Base-by-base conservation (phyloP, 2,329 filamentous ascomycete genomes). In the Colletotrichum zoysiae region DNA sequence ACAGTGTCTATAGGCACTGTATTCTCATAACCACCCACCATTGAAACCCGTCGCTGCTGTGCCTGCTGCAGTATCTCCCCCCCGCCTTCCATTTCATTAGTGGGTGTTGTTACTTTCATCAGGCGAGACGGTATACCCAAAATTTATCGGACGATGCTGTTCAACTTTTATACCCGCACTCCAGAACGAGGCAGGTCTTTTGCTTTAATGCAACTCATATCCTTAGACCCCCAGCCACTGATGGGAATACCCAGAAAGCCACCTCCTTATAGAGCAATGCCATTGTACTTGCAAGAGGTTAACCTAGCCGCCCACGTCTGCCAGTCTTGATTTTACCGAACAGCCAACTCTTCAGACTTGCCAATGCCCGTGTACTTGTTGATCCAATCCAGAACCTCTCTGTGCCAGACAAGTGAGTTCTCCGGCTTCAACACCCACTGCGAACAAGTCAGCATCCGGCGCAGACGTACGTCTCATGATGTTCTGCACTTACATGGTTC, bases 401-500 rank as follows among this genome's bases (percentile, higher is more conserved):
- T 88, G 78, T 98, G 95, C 96, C 96, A 98, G 26, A 97, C 87
- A 23, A 98, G 84, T 4, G 91, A 93, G 80, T 98, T 98, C 82
- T 98, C 95, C 0, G 92, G 93, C 79, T 97, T 97, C 65, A 97
- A 79, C 5, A 98, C 95, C 94, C 94, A 91, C 88, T 90, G 62
- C 53, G 35, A n/a, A 16, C 6, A 23, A 50, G 48, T 58, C 48
- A 73, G 71, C 73, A 86, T 86, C 48, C 26, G 11, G 5, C 0
- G 40, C 20, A 14, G 26, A 46, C 26, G 1, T 16, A 46, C 26
- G 1, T 16, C 16, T 11, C 33, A 38, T 20, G 23, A 8, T 14
- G 5, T 12, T 33, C 3, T 23, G 30, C 40, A 80, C 84, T 80
- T 75, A 86, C 83, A 73, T 90, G 88, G 75, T 89, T 89, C 80